These are phyloP conservation scores for Domatiomyces globalis DNA, from an alignment of 2,329 filamentous ascomycete species.

Conservation along the genomic window DNA sequence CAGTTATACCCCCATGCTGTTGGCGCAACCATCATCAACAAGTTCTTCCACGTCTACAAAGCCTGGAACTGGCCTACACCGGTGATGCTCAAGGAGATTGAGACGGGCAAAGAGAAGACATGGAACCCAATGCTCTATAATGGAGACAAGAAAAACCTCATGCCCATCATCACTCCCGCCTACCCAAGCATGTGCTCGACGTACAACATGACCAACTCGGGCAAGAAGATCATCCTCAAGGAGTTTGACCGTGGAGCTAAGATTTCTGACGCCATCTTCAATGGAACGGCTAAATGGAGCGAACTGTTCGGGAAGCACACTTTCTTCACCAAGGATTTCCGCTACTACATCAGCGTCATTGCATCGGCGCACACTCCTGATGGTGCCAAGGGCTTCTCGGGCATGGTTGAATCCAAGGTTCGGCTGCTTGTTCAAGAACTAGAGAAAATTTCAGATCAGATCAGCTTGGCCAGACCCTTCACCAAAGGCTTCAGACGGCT, in stretches of 20 bases:
- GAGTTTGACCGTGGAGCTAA: constrained; percentile 67
- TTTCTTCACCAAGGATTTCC: constrained; percentile 87
- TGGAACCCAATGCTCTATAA: constrained; percentile 87
- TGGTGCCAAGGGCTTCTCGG: constrained; percentile 73
- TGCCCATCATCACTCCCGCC: constrained; percentile 96
- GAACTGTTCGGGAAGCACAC: constrained; percentile 79
- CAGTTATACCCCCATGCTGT: constrained; percentile 91
- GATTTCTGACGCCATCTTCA: constrained; percentile 66
- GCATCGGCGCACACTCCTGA: constrained; percentile 72
- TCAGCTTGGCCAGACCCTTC: constrained; percentile 76
- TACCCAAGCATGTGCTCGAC: constrained; percentile 98
- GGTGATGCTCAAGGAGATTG: constrained; percentile 78
- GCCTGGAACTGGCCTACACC: constrained; percentile 91
- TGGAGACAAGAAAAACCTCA: constrained; percentile 70
- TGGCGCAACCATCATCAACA: constrained; percentile 73
- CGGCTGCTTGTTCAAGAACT: constrained; percentile 70
- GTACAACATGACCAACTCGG: constrained; percentile 81
- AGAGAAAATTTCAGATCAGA: constrained; percentile 58
- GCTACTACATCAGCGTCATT: constrained; percentile 86
- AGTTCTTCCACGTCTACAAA: constrained; percentile 86
- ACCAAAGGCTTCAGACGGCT: constrained; percentile 81
- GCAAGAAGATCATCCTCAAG: constrained; percentile 65
- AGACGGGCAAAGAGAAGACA: constrained; percentile 68
- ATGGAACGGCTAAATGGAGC: constrained; percentile 65
- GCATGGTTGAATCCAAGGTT: constrained; percentile 85